Base-by-base conservation (phyloP, 1,284 basidiomycete genomes). In the Microbotryum intermedium region DNA sequence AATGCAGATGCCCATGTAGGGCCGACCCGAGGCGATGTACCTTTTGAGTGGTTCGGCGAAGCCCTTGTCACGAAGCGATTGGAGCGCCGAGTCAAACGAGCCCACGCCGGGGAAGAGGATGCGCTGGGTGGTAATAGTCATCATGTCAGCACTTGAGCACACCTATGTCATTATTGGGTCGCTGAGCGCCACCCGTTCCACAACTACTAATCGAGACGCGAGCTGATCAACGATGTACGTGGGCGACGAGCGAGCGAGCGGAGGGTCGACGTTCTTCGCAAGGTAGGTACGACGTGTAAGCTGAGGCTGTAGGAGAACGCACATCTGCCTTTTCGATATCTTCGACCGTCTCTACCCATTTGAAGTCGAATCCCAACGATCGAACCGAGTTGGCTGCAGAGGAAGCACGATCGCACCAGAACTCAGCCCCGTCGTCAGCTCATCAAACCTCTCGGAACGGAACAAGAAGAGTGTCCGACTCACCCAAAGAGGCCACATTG, bases 81-180 rank as follows among this genome's bases (percentile, higher is more conserved):
- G 79, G 70, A 97, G 85, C 10, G 94, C 95, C 47, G 86, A 85
- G 57, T 87, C 86, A 74, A 97, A 98, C 8, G 91, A 84, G 28
- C 95, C 95, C 48, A 98, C 95, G n/a, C 95, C 95, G 53, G 95
- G 95, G 74, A 99, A 98, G 70, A 99, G 81, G 72, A 99, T 84
- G 76, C 85, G 87, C 94, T 97, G 70, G 11, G 43, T 18, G 50
- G 54, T 47, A 57, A 48, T 39, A 39, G 26, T 8, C 56, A 57
- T 54, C 46, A 51, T 29, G 6, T 39, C 34, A 18, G 34, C 10
- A 30, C 5, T 30, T 30, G 29, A 6, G 10, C 10, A 30, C 10
- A 10, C 5, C 5, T 5, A 10, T 30, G 5, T 30, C 29, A 10
- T 30, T 30, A 30, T 30, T 30, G 29, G 29, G 29, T 30, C 29